Evolutionary conservation across 2,329 filamentous ascomycete genomes (phyloP).

Genomic region (Fusarium cicatricum): DNA sequence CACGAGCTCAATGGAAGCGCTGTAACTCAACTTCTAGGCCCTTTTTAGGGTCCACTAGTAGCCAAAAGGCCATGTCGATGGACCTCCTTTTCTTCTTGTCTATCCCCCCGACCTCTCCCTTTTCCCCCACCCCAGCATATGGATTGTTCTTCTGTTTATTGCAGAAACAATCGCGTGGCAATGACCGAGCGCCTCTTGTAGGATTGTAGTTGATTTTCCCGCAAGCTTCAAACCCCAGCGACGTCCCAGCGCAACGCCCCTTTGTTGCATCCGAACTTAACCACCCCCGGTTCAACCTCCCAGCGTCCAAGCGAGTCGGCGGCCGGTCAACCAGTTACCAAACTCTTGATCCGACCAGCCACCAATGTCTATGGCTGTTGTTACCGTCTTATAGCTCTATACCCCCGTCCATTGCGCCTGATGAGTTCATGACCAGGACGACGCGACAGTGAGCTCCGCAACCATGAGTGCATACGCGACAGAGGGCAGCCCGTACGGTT

Average conservation of each 20-base stretch:
- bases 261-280: constrained; percentile 28
- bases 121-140: constrained; percentile 20
- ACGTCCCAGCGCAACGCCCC: constrained; percentile 23
- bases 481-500: constrained; percentile 48
- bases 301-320: constrained; percentile 7
- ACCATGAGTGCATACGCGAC: constrained; percentile 53
- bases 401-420: neutral
- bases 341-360: constrained; percentile 24
- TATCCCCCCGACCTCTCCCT: constrained; percentile 33
- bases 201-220: constrained; percentile 13
- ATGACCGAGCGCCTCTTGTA: constrained; percentile 2
- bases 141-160: constrained; percentile 13
- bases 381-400: constrained; percentile 5
- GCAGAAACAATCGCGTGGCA: neutral
- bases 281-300: constrained; percentile 4
- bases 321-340: constrained; percentile 22
- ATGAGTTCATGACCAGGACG: constrained; percentile 38
- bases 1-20: constrained; percentile 19
- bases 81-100: constrained; percentile 40
- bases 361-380: constrained; percentile 29
- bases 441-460: constrained; percentile 29
- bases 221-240: constrained; percentile 9
- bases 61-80: constrained; percentile 31
- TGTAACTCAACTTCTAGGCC: constrained; percentile 32
- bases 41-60: constrained; percentile 33